Base-by-base conservation (phyloP, 1,139 yeast genomes). In the Scheffersomyces illinoinensis region DNA sequence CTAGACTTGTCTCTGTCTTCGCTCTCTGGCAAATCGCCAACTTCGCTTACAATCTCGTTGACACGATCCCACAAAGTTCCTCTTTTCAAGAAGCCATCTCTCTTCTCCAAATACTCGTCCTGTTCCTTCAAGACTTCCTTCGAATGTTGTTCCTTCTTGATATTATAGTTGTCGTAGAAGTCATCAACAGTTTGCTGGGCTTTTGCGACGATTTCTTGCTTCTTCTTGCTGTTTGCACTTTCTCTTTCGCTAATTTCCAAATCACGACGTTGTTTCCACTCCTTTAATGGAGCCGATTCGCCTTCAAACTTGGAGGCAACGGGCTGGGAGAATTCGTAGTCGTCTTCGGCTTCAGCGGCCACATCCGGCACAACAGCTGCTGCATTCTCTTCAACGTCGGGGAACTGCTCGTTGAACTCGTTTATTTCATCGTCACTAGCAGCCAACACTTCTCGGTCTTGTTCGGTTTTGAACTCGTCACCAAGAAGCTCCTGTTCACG, bases 161-260 rank as follows among this genome's bases (percentile, higher is more conserved):
- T 81, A 76, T 92, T 93, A 82, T 96, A 96, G 71, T 89, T 90
- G 67, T 93, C 97, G 76, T 96, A 96, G 76, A 95, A 95, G 66
- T 91, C 97, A 73, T 95, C 98, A 69, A 93, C 88, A 57, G 95
- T 88, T 71, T 87, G 86, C 69, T 88, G 86, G n/a, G 99, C 99
- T 63, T 89, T 88, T 55, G 85, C 83, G 58, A 89, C 83, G 60
- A 92, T 83, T 62, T 89, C 93, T 53, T 81, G 79, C 72, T 90
- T 86, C 71, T 87, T 91, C 65, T 85, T 79, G 20, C 79, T 79
- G 66, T 91, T 89, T 63, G 86, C 85, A 64, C 85, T 88, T 71
- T 96, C 99, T 72, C 97, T 86, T 70, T 91, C 87, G 59, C 84
- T 82, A 63, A 96, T 89, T 71, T 93, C 98, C 62, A 89, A 81